Conservation (phyloP, 2,329 filamentous ascomycete species). For the Atkinsonella hypoxylon region DNA sequence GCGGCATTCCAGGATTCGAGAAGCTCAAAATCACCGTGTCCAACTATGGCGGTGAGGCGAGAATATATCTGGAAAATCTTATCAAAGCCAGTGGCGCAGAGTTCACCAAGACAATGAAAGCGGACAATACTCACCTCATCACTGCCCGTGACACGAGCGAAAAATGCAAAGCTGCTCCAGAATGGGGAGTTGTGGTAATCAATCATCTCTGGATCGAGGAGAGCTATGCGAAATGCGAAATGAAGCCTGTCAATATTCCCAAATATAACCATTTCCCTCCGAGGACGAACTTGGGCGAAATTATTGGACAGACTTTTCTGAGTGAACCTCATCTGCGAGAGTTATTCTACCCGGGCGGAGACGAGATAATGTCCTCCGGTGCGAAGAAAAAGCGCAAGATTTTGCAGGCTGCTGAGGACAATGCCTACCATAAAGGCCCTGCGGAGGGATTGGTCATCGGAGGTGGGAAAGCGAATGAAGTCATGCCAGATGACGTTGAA, state of each 20-base stretch:
- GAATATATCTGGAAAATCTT: slow-evolving; percentile 86
- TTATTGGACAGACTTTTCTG: slow-evolving; percentile 80
- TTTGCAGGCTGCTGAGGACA: slow-evolving; percentile 37
- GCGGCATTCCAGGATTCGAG: slow-evolving; percentile 70
- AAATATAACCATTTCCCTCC: slow-evolving; percentile 80
- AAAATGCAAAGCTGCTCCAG: slow-evolving; percentile 81
- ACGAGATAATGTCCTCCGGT: slow-evolving; percentile 28
- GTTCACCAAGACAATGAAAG: slow-evolving; percentile 90
- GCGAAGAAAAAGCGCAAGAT: slow-evolving; percentile 39
- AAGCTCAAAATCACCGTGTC: slow-evolving; percentile 74
- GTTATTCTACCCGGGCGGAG: slow-evolving; percentile 56
- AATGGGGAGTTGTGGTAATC: slow-evolving; percentile 83
- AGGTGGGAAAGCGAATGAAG: slow-evolving; percentile 28
- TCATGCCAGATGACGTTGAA: slow-evolving; percentile 30
- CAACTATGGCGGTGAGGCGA: slow-evolving; percentile 91
- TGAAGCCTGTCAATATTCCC: slow-evolving; percentile 57
- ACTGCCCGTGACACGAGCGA: slow-evolving; percentile 83
- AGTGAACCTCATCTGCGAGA: slow-evolving; percentile 50
- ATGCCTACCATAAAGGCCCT: slow-evolving; percentile 33
- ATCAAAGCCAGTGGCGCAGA: slow-evolving; percentile 73
- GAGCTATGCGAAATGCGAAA: slow-evolving; percentile 80
- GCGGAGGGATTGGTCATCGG: slow-evolving; percentile 35
- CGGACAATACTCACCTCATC: slow-evolving; percentile 90
- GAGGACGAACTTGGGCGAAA: slow-evolving; percentile 82
- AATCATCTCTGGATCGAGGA: slow-evolving; percentile 98